Evolutionary conservation across 2,329 filamentous ascomycete species (phyloP).

Genomic region (Escovopsis sp.): DNA sequence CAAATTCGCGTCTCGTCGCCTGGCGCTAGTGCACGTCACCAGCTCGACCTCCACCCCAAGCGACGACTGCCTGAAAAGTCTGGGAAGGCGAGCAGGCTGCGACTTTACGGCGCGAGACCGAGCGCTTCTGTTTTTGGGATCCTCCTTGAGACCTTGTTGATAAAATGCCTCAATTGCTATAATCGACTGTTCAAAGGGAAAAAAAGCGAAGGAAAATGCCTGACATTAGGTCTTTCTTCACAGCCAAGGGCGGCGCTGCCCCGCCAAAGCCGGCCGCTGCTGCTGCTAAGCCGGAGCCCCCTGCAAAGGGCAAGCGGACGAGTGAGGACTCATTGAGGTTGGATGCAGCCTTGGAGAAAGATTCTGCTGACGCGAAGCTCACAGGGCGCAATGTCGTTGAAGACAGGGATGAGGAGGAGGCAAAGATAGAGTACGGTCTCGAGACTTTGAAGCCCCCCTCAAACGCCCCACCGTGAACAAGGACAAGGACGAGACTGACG

Average conservation of each 20-base stretch:
- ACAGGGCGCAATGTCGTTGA: constrained; percentile 56
- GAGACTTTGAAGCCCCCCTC: no score
- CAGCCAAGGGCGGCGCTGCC: constrained; percentile 50
- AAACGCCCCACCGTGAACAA: no score
- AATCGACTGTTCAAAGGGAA: not conserved
- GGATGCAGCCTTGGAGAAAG: not conserved
- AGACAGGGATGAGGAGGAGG: constrained; percentile 66
- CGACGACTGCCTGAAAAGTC: no score
- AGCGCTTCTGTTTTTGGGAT: constrained; percentile 6
- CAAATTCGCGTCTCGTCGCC: constrained; percentile 25
- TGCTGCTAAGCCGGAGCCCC: constrained; percentile 27
- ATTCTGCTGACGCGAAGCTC: constrained; percentile 14
- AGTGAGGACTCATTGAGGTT: constrained; percentile 22
- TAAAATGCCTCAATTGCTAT: not conserved
- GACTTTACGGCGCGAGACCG: constrained; percentile 4
- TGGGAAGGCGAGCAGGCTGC: constrained; percentile 9
- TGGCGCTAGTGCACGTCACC: constrained; percentile 19
- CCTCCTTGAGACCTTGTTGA: no score
- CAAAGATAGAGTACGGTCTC: constrained; percentile 31
- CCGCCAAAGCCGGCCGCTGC: constrained; percentile 31
- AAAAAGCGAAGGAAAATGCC: constrained; percentile 47
- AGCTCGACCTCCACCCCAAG: constrained; percentile 12
- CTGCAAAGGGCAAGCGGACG: constrained; percentile 27
- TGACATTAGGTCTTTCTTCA: constrained; percentile 87
- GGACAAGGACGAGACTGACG: constrained; percentile 1